phyloP scores from a whole-genome alignment of 805 yeast genomes.

The Metschnikowia picachoensis region DNA sequence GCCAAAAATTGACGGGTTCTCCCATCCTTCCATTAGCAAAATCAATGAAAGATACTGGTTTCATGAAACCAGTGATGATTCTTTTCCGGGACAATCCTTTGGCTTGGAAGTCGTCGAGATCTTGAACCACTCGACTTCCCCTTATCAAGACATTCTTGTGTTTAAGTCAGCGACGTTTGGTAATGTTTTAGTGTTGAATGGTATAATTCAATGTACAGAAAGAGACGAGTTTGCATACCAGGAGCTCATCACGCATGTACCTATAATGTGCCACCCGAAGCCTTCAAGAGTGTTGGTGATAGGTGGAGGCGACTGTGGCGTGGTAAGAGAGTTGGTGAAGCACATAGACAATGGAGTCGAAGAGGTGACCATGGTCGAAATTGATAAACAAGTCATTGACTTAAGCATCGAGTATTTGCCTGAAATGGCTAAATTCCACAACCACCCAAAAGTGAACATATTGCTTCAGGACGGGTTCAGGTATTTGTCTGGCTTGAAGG shows the following conservation, averaged over 20 bases:
- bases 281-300: conserved; percentile 80
- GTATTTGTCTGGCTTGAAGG: conserved; percentile 45
- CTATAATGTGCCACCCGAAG: conserved; percentile 68
- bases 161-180: conserved; percentile 77
- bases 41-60: conserved; percentile 59
- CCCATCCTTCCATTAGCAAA: conserved; percentile 27
- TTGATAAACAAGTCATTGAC: conserved; percentile 77
- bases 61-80: conserved; percentile 62
- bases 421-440: conserved; percentile 62
- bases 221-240: conserved; percentile 92
- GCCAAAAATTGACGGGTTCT: conserved; percentile 7
- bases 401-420: conserved; percentile 72
- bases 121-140: conserved; percentile 62
- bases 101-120: conserved; percentile 58
- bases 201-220: conserved; percentile 87
- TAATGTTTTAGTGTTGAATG: conserved; percentile 84
- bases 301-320: conserved; percentile 98
- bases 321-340: conserved; percentile 80
- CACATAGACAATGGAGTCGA: conserved; percentile 49
- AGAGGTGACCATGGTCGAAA: conserved; percentile 76
- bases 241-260: conserved; percentile 84
- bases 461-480: conserved; percentile 81
- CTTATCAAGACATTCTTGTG: conserved; percentile 78
- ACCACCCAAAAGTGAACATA: conserved; percentile 62
- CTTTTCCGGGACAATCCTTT: conserved; percentile 88